These are phyloP conservation scores for Earliella scabrosa DNA, from an alignment of 1,284 basidiomycete genomes.

Conservation along the genomic window DNA sequence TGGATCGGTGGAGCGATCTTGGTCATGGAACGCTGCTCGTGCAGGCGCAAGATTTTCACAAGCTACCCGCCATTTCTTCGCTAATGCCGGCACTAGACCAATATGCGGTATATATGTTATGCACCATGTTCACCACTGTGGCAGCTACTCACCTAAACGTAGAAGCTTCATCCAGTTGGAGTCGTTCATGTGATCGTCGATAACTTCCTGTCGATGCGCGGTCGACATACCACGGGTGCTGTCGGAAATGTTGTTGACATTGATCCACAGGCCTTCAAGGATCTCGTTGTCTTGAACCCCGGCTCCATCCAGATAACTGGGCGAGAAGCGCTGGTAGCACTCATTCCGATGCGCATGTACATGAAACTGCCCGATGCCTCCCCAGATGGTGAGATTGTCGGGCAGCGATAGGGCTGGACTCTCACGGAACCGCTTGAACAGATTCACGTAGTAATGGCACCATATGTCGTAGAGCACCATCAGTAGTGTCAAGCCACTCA, in stretches of 20 bases:
- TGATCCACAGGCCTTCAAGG: conserved; percentile 26
- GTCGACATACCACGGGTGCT: conserved; percentile 18
- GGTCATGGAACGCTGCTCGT: not conserved
- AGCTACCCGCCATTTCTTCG: not conserved
- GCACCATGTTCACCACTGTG: too few species aligned
- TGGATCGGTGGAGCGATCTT: not conserved
- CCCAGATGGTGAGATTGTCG: not conserved
- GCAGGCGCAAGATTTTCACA: too few species aligned
- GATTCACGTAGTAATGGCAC: not conserved
- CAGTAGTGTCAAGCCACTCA: not conserved
- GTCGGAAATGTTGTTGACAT: conserved; percentile 20
- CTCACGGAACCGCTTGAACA: not conserved
- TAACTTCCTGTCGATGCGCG: conserved; percentile 22
- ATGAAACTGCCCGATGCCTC: conserved; percentile 21
- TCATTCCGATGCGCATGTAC: conserved; percentile 20
- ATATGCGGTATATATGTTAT: too few species aligned
- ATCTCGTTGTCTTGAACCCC: conserved; percentile 26
- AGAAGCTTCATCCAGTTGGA: conserved; percentile 31
- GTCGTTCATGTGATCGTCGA: conserved; percentile 29
- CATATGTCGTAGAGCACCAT: conserved; percentile 4
- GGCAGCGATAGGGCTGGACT: not conserved
- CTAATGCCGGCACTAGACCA: not conserved
- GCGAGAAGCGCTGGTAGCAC: conserved; percentile 22
- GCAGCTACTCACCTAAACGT: not conserved
- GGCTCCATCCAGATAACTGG: conserved; percentile 23